Base-by-base conservation (phyloP, 192 early-diverging fungal species). In the Hyaloraphidium curvatum region DNA sequence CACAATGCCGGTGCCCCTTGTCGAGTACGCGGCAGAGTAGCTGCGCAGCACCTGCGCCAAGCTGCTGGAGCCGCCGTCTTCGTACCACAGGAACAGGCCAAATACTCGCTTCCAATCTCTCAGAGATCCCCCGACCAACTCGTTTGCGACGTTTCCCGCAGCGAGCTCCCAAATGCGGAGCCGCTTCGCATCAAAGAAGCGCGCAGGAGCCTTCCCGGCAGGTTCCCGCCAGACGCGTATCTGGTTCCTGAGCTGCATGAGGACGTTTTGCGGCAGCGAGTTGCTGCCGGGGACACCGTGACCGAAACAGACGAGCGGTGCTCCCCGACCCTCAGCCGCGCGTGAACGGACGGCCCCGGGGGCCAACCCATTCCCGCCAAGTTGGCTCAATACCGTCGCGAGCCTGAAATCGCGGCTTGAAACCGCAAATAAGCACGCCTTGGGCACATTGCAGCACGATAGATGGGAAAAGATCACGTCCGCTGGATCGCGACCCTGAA, bases 331-430 rank as follows among this genome's bases (percentile, higher is more conserved):
- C 4, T 14, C 43, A 5, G 43, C 11, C 5, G 43, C 25, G 7
- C 17, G 17, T 5, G 14, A 25, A 14, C 17, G 43, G 43, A 14
- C 25, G 9, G 25, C 19, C 7, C 14, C 7, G 23, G 43, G 7
- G 7, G 17, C 43, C 7, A 48, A 14, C 9, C 43, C 43, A 19
- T 25, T 11, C 11, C 71, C 84, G 53, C 67, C 75, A 1, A 82
- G 58, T 61, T 91, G 91, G 3, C 82, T 58, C 23, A 95, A 50
- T 27, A 91, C 63, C 3, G 82, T 86, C 0, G 89, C 83, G 28
- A 91, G 68, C 1, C 76, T 72, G 53, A 79, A 77, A 61, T 90
- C 73, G 19, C 71, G 61, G 28, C 69, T 68, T 37, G 70, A 61
- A 0, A 86, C 68, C 1, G 86, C 81, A 5, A 67, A 70, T 35